Percentiles rank a stretch among this genome's conserved stretches.
phyloP scores from a whole-genome alignment of 768 basidiomycete species.

The Suillus cothurnatus region DNA sequence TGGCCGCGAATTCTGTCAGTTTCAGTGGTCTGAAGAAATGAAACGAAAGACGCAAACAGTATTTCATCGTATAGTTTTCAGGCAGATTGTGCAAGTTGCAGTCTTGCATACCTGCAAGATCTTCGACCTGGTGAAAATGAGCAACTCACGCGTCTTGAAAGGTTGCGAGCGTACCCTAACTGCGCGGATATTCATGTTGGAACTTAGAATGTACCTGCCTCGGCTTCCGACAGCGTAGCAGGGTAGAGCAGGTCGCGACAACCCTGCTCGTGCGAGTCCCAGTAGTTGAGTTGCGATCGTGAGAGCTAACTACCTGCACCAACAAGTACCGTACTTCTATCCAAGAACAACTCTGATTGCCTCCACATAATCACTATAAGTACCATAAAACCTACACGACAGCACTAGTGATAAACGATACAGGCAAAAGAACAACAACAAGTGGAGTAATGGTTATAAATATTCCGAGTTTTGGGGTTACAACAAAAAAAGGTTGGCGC shows the following conservation, averaged over 20 bases:
- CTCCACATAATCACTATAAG: conserved; percentile 3
- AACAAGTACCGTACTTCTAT: background rate
- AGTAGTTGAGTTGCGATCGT: background rate
- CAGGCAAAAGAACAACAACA: conserved; percentile 5
- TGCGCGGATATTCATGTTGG: conserved; percentile 32
- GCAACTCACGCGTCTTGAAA: conserved; percentile 1
- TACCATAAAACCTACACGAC: conserved; percentile 4
- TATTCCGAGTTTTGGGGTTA: conserved; percentile 7
- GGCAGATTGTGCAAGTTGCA: conserved; percentile 93
- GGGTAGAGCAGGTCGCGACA: background rate
- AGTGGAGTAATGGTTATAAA: conserved; percentile 5
- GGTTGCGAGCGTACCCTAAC: conserved; percentile 25
- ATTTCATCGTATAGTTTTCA: conserved; percentile 86
- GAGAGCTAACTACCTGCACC: background rate
- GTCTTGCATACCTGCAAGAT: conserved; percentile 91
- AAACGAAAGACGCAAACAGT: conserved; percentile 49
- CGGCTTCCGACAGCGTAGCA: conserved; percentile 3
- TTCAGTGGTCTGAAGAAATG: background rate
- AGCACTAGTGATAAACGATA: conserved; percentile 3
- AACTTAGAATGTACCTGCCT: background rate
- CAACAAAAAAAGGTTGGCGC: background rate
- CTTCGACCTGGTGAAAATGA: conserved; percentile 63
- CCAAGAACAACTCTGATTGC: conserved; percentile 1
- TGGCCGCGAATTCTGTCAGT: conserved; percentile 28
- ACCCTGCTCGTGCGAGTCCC: background rate